A percentile compares a stretch with the other conserved stretches of the same genome.
phyloP scores from a whole-genome alignment of 306 rosid genomes.

The Dalbergia cultrata region DNA sequence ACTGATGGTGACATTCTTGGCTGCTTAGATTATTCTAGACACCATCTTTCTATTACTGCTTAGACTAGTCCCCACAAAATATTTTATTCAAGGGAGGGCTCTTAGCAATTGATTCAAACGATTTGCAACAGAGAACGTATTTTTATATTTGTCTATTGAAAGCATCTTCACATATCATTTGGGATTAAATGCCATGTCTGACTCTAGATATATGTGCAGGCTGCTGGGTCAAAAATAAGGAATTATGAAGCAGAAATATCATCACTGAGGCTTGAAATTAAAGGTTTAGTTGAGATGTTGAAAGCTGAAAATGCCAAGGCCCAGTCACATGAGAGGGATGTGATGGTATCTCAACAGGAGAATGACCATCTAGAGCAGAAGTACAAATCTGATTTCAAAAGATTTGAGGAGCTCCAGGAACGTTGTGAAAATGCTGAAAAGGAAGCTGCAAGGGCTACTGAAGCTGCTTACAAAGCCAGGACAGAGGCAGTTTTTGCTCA shows the following conservation, averaged over 20 bases:
- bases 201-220: slow-evolving; percentile 57
- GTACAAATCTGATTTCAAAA: slow-evolving; percentile 64
- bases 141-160: neutral
- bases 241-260: slow-evolving; percentile 71
- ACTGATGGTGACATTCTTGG: slow-evolving; percentile 65
- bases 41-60: neutral
- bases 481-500: slow-evolving; percentile 70
- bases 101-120: neutral
- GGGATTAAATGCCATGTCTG: slow-evolving; percentile 12
- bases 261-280: slow-evolving; percentile 64
- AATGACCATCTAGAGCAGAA: slow-evolving; percentile 73
- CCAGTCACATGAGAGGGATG: slow-evolving; percentile 74
- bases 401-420: slow-evolving; percentile 75
- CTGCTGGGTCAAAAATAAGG: slow-evolving; percentile 75
- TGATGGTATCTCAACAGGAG: slow-evolving; percentile 74
- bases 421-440: slow-evolving; percentile 74
- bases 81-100: neutral
- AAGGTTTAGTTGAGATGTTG: slow-evolving; percentile 62
- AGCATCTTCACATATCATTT: neutral
- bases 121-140: neutral
- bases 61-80: neutral
- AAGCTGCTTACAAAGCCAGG: slow-evolving; percentile 80
- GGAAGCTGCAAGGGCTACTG: slow-evolving; percentile 75
- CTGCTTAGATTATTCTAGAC: neutral
- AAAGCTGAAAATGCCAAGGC: slow-evolving; percentile 65